Percentiles rank a stretch among this genome's conserved stretches.
These are phyloP conservation scores for Aspergillus conjunctus DNA, from an alignment of 495 filamentous ascomycete genomes.

Conservation along the genomic window DNA sequence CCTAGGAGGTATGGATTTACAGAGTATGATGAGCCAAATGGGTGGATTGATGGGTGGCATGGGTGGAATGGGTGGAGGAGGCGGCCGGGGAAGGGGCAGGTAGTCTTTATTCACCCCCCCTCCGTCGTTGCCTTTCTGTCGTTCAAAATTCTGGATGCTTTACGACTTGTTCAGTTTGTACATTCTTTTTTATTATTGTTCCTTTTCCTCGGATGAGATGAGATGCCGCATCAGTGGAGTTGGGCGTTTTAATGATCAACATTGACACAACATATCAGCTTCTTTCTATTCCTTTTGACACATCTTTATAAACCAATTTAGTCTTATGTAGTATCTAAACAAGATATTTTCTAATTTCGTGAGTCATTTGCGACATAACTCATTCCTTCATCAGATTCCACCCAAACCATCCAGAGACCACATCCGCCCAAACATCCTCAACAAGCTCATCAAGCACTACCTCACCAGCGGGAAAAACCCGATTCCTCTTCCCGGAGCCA, in stretches of 20 bases:
- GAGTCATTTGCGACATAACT: no score
- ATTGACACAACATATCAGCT: no score
- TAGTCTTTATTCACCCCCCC: conserved; percentile 21
- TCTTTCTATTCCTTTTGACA: not conserved
- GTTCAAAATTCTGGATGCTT: not conserved
- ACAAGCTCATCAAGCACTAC: conserved; percentile 34
- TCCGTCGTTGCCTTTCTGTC: not conserved
- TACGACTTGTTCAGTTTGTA: conserved; percentile 3
- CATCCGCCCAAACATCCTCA: conserved; percentile 23
- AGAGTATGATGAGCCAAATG: conserved; percentile 86
- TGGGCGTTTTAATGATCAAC: conserved; percentile 2
- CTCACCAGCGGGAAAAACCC: conserved; percentile 28
- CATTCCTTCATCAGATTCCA: conserved; percentile 15
- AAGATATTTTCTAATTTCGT: not conserved
- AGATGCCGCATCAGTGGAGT: conserved; percentile 19
- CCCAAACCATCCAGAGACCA: conserved; percentile 20
- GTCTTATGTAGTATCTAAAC: not conserved
- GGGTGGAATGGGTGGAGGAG: conserved; percentile 33
- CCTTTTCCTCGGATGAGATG: conserved; percentile 3
- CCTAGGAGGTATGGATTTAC: conserved; percentile 74
- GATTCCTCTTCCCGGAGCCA: not conserved
- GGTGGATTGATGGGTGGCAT: conserved; percentile 65
- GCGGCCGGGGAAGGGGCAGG: conserved; percentile 44
- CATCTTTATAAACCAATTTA: conserved; percentile 1
- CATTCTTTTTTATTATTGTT: conserved; percentile 6